phyloP scores from a whole-genome alignment of 352 stramenopile genomes.

The Globisporangium megalacanthum region DNA sequence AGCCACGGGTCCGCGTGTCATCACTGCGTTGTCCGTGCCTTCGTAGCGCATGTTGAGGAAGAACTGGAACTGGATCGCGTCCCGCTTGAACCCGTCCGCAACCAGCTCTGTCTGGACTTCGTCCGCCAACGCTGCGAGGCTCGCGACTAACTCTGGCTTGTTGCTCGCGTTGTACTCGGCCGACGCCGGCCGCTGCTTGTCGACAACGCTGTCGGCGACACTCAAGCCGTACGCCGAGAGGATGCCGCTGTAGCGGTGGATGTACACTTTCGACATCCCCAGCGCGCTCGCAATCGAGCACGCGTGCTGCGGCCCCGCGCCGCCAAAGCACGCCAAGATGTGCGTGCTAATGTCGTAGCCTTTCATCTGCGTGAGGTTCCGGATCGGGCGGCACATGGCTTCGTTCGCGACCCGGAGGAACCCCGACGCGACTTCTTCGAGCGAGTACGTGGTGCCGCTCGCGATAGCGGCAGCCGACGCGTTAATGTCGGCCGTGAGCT shows the following conservation, averaged over 20 bases:
- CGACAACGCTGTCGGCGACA: conserved; percentile 95
- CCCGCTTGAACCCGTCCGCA: conserved; percentile 72
- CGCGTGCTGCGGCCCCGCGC: conserved; percentile 96
- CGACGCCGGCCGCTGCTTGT: conserved; percentile 93
- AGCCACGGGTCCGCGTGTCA: conserved; percentile 81
- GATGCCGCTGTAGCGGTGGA: conserved; percentile 98
- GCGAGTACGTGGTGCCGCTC: conserved; percentile 61
- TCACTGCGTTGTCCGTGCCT: conserved; percentile 97
- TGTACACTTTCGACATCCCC: conserved; percentile 96
- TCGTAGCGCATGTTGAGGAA: conserved; percentile 99
- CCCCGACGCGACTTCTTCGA: conserved; percentile 95
- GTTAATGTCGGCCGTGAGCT: conserved; percentile 88
- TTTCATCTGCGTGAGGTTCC: conserved; percentile 98
- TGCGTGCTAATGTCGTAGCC: conserved; percentile 97
- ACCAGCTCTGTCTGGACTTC: conserved; percentile 71
- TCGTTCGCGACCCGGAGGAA: conserved; percentile 99
- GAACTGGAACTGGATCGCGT: conserved; percentile 92
- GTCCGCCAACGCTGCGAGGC: conserved; percentile 43
- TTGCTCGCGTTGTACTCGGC: conserved; percentile 45
- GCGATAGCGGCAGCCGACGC: conserved; percentile 29
- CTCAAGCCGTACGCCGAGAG: conserved; percentile 97
- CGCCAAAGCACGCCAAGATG: conserved; percentile 97
- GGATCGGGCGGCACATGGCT: conserved; percentile 99
- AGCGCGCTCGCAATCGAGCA: conserved; percentile 96
- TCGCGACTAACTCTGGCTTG: conserved; percentile 43